These are phyloP conservation scores for Parietaria judaica DNA, from an alignment of 306 rosid species.

Conservation along the genomic window DNA sequence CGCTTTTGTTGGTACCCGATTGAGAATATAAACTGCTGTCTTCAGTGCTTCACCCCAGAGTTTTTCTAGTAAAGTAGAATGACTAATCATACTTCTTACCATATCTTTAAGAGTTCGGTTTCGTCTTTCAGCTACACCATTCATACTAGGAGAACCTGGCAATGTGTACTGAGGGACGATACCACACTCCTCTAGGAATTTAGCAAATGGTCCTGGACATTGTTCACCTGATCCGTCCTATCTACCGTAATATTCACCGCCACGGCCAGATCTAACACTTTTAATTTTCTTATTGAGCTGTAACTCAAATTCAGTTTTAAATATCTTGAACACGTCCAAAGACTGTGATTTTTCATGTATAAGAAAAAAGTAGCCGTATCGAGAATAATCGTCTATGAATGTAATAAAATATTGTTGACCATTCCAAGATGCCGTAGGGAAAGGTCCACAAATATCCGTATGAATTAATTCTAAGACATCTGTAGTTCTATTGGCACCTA, in stretches of 20 bases:
- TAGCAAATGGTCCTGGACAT: background rate
- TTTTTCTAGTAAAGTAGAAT: background rate
- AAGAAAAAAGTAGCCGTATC: background rate
- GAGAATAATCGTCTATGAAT: background rate
- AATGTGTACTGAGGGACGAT: background rate
- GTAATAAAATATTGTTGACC: slow-evolving; percentile 1
- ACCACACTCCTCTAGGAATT: background rate
- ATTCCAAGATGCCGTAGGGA: background rate
- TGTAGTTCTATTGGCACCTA: background rate
- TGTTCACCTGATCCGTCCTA: background rate
- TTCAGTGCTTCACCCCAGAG: background rate
- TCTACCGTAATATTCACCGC: background rate
- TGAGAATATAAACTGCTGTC: background rate
- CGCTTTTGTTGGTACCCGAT: background rate
- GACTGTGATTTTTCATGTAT: background rate
- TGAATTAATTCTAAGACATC: background rate
- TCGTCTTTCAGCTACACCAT: background rate
- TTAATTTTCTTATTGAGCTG: background rate
- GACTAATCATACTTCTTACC: background rate
- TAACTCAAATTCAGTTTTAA: background rate
- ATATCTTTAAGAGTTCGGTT: background rate
- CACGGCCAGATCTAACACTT: background rate
- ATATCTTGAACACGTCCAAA: background rate
- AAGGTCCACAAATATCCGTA: background rate
- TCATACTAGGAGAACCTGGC: background rate